Evolutionary conservation across 352 stramenopile species (phyloP).

Genomic region (Phytophthora megakarya): DNA sequence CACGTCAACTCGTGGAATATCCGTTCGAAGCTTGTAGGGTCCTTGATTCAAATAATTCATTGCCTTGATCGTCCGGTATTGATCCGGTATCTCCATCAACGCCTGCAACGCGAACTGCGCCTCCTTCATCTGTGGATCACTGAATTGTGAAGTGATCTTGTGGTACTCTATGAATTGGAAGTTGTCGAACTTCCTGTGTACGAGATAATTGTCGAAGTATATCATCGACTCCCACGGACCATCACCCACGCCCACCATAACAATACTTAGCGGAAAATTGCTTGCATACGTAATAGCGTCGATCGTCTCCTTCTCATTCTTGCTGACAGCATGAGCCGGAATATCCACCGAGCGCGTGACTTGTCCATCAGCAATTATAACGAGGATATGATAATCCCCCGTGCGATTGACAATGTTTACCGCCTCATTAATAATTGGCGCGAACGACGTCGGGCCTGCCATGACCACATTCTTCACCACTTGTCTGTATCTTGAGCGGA

Average conservation of each 20-base stretch:
- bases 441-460: conserved; percentile 85
- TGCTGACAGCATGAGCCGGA: conserved; percentile 69
- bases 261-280: conserved; percentile 79
- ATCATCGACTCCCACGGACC: conserved; percentile 84
- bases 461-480: conserved; percentile 76
- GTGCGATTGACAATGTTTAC: conserved; percentile 81
- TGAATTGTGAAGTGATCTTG: conserved; percentile 60
- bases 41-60: conserved; percentile 61
- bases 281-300: conserved; percentile 83
- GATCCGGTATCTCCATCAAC: conserved; percentile 86
- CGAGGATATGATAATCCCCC: conserved; percentile 83
- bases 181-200: conserved; percentile 84
- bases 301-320: conserved; percentile 89
- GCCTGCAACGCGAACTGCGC: conserved; percentile 81
- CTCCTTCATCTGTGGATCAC: conserved; percentile 52
- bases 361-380: conserved; percentile 89
- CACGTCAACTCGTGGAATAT: conserved; percentile 70
- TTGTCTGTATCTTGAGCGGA: conserved; percentile 72
- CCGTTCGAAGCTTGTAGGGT: conserved; percentile 49
- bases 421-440: conserved; percentile 85
- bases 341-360: conserved; percentile 86
- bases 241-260: conserved; percentile 85
- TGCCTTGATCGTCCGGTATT: conserved; percentile 82
- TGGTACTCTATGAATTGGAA: conserved; percentile 90
- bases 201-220: conserved; percentile 81